These are phyloP conservation scores for Leptosphaerulina australis DNA, from an alignment of 2,329 filamentous ascomycete species.

Conservation along the genomic window DNA sequence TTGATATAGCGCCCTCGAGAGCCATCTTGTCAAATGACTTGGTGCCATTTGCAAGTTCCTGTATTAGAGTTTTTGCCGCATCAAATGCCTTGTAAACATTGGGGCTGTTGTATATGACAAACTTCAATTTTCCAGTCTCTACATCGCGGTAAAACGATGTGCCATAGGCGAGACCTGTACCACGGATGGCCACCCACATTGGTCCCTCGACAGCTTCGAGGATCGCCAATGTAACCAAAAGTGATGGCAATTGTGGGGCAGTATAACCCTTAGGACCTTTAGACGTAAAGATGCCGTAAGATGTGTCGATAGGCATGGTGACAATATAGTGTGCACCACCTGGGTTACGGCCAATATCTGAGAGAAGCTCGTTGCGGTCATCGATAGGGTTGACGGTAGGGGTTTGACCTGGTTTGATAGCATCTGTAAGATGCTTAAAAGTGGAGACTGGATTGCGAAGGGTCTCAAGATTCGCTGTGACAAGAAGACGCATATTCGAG, in stretches of 20 bases:
- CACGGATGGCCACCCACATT: slow-evolving; percentile 90
- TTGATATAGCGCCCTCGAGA: slow-evolving; percentile 87
- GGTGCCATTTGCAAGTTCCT: slow-evolving; percentile 73
- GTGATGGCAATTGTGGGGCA: slow-evolving; percentile 78
- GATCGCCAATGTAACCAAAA: slow-evolving; percentile 88
- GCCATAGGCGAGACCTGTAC: slow-evolving; percentile 91
- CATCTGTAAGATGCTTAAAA: slow-evolving; percentile 69
- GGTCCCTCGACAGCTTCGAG: slow-evolving; percentile 93
- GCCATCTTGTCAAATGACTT: slow-evolving; percentile 77
- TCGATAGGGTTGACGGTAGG: slow-evolving; percentile 72
- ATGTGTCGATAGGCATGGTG: slow-evolving; percentile 92
- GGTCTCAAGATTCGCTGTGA: slow-evolving; percentile 79
- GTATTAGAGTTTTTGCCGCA: slow-evolving; percentile 75
- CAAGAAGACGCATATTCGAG: slow-evolving; percentile 82
- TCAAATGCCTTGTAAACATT: slow-evolving; percentile 85
- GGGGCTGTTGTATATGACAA: slow-evolving; percentile 87
- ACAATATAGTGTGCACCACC: slow-evolving; percentile 80
- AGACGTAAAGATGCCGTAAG: slow-evolving; percentile 78
- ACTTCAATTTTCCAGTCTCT: slow-evolving; percentile 80
- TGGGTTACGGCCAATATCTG: slow-evolving; percentile 72
- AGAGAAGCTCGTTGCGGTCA: slow-evolving; percentile 73
- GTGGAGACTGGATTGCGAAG: slow-evolving; percentile 76
- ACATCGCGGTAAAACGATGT: slow-evolving; percentile 77
- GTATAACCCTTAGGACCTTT: slow-evolving; percentile 75
- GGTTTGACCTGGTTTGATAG: slow-evolving; percentile 55